Percentiles rank a stretch among this genome's conserved stretches.
Conservation (phyloP, 148 eudicot genomes). For the Agrostemma githago region DNA sequence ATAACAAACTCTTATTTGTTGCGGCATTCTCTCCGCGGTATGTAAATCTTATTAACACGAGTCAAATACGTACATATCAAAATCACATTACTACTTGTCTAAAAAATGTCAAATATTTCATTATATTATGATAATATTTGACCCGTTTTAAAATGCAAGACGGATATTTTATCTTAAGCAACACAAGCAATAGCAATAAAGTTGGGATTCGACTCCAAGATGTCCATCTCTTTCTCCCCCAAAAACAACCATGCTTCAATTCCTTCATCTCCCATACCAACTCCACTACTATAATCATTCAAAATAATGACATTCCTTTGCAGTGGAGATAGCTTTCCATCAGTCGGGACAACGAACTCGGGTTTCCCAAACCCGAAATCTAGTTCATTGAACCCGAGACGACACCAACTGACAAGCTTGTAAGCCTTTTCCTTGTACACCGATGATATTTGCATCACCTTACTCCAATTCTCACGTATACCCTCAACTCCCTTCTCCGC, state of each 20-base stretch:
- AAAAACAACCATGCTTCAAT: too few species aligned
- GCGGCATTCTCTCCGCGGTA: too few species aligned
- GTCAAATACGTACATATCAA: too few species aligned
- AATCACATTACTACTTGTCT: too few species aligned
- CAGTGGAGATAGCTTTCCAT: slow-evolving; percentile 7
- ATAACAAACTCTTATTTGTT: too few species aligned
- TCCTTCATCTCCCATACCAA: neutral
- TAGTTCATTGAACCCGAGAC: slow-evolving; percentile 7
- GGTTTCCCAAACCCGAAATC: slow-evolving; percentile 18
- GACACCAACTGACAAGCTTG: slow-evolving; percentile 5
- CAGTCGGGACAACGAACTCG: neutral
- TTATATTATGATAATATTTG: too few species aligned
- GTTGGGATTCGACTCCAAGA: neutral
- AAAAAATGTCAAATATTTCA: too few species aligned
- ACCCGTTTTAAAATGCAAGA: too few species aligned
- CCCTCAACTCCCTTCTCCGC: neutral
- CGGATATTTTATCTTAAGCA: too few species aligned
- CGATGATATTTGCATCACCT: neutral
- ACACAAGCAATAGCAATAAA: neutral
- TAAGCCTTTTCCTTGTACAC: neutral
- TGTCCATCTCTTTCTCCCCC: neutral
- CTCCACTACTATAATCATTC: neutral
- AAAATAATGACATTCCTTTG: neutral
- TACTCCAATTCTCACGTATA: neutral
- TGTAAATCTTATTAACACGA: too few species aligned